Base-by-base conservation (phyloP, 345 rosid genomes). In the Hypericum perforatum region DNA sequence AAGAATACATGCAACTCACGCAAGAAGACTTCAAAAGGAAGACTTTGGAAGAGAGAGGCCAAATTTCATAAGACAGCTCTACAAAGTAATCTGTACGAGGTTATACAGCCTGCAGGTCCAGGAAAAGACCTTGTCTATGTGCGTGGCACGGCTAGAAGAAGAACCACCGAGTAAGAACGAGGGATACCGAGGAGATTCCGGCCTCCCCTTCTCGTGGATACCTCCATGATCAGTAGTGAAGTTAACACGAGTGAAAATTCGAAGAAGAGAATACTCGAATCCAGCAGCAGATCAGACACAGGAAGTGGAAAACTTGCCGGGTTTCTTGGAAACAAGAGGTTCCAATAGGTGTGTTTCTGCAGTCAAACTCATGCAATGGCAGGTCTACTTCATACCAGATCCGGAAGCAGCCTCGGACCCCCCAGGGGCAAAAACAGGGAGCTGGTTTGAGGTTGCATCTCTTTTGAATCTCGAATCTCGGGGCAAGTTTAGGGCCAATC, bases 341-440 rank as follows among this genome's bases (percentile, higher is more conserved):
- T 63, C 62, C 37, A 15, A 63, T 58, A 62, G 58, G 60, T 53
- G n/a, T 62, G 63, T 65, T 41, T 11, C 48, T 44, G 57, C 57
- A 14, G 37, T 37, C 39, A 7, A 43, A 44, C 11, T 9, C 49
- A 47, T 44, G 12, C 22, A 58, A 37, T 57, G 8, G 39, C 12
- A 41, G 45, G 14, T 22, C 73, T 74, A 73, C 68, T 67, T 79
- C 16, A 63, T 68, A 57, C 80, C 74, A 16, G 82, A 79, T 46
- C 70, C 72, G 7, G 76, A 64, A 16, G 70, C 61, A 8, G 75
- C 58, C 48, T 59, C 66, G 9, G 40, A 63, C 37, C 80, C 85
- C 13, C 78, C 85, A 0, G 95, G 98, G 56, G 70, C 74, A 61
- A 92, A 92, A 56, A 92, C 96, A 2, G 98, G 96, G 48, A 92